These are phyloP conservation scores for Xylaria flabelliformis DNA, from an alignment of 495 filamentous ascomycete genomes.

Conservation along the genomic window DNA sequence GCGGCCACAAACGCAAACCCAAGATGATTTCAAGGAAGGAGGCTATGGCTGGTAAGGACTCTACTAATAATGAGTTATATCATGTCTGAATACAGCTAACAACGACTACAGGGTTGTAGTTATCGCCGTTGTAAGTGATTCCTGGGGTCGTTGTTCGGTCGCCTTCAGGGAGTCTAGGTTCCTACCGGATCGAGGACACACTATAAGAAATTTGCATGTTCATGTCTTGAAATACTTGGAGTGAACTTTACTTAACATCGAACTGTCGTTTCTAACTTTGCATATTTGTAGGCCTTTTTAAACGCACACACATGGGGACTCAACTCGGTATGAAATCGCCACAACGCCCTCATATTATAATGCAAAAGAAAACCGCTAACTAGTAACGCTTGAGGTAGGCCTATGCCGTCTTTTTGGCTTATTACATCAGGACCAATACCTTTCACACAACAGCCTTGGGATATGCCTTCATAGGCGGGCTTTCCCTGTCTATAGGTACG, in stretches of 20 bases:
- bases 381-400: conserved; percentile 43
- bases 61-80: not conserved
- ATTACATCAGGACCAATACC: conserved; percentile 66
- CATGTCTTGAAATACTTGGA: not conserved
- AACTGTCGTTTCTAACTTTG: not conserved
- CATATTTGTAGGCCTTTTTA: conserved; percentile 45
- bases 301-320: conserved; percentile 69
- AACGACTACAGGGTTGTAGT: conserved; percentile 57
- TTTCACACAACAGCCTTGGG: conserved; percentile 65
- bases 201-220: too few species aligned
- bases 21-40: conserved; percentile 50
- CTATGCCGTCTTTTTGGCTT: conserved; percentile 74
- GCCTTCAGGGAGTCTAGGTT: not conserved
- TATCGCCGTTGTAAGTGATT: conserved; percentile 40
- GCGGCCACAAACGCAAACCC: not conserved
- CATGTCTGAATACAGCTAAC: conserved; percentile 6
- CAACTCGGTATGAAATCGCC: conserved; percentile 53
- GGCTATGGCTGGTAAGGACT: conserved; percentile 56
- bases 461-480: conserved; percentile 77
- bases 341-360: not conserved
- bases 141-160: not conserved
- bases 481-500: conserved; percentile 65
- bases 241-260: not conserved
- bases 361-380: conserved; percentile 1
- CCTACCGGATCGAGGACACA: not conserved